These are phyloP conservation scores for Pseudogymnoascus sp. DNA, from an alignment of 2,329 filamentous ascomycete genomes.

Conservation along the genomic window DNA sequence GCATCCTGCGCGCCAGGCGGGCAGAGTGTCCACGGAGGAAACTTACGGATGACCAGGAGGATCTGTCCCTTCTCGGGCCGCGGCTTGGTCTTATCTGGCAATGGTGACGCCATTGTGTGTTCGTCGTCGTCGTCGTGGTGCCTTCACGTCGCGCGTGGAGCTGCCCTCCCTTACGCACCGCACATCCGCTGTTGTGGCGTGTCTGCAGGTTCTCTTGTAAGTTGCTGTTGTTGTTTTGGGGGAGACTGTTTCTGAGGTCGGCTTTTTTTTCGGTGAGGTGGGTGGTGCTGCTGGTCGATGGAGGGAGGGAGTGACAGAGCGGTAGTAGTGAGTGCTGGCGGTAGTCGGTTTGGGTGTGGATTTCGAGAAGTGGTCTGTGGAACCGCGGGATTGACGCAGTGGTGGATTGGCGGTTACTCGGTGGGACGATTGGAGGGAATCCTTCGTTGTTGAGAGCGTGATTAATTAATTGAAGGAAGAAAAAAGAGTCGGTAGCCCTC, in stretches of 20 bases:
- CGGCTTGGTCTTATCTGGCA: not conserved
- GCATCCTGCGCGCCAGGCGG: not conserved
- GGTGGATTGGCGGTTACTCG: not conserved
- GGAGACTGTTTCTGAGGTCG: no score
- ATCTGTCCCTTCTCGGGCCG: constrained; percentile 57
- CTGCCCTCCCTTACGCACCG: not conserved
- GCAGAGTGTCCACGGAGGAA: not conserved
- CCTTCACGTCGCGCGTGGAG: not conserved
- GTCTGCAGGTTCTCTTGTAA: not conserved
- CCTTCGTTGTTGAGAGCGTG: no score
- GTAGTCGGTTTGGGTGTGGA: no score
- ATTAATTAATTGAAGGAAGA: not conserved
- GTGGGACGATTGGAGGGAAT: not conserved
- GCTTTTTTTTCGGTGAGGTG: no score
- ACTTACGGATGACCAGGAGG: constrained; percentile 65
- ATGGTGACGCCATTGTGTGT: not conserved
- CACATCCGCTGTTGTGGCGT: not conserved
- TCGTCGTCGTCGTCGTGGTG: not conserved
- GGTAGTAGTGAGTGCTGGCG: no score
- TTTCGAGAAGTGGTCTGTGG: not conserved
- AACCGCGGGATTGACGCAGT: not conserved
- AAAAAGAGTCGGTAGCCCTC: not conserved
- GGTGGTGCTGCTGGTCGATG: no score
- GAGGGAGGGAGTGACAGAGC: no score
- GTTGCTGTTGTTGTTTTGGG: not conserved